A percentile compares a stretch with the other conserved stretches of the same genome.
These are phyloP conservation scores for Hyphopichia khmerensis DNA, from an alignment of 1,139 yeast species.

Conservation along the genomic window DNA sequence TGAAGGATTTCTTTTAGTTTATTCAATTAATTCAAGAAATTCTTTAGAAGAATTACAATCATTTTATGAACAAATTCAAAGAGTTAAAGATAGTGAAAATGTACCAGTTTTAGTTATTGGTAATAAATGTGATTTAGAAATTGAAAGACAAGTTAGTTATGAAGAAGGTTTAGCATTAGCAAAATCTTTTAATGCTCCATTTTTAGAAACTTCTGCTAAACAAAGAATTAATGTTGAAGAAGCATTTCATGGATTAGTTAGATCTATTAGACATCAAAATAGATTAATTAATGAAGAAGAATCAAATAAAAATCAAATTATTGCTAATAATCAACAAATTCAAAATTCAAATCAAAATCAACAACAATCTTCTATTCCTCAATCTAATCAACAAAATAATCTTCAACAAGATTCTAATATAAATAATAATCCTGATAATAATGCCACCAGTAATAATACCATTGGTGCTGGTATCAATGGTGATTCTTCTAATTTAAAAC, in stretches of 20 bases:
- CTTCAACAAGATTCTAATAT: background rate
- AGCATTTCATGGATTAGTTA: constrained; percentile 75
- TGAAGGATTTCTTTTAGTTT: constrained; percentile 83
- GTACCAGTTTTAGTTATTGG: constrained; percentile 79
- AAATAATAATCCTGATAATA: constrained; percentile 17
- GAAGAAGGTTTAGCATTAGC: constrained; percentile 84
- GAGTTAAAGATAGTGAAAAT: constrained; percentile 77
- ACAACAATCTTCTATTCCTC: background rate
- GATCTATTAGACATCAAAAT: constrained; percentile 54
- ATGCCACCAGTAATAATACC: constrained; percentile 9
- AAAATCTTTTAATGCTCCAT: constrained; percentile 70
- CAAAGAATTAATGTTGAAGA: constrained; percentile 92
- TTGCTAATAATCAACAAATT: no score
- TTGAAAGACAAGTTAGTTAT: constrained; percentile 77
- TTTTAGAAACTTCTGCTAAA: constrained; percentile 92
- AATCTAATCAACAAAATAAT: constrained; percentile 3
- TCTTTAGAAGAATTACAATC: constrained; percentile 77
- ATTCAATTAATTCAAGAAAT: constrained; percentile 76
- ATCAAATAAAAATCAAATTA: background rate
- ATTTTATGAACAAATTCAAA: constrained; percentile 78
- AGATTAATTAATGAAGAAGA: constrained; percentile 9
- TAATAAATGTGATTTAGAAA: constrained; percentile 57
- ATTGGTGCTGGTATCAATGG: constrained; percentile 10
- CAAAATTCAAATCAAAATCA: background rate
- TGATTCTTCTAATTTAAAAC: background rate